Percentiles rank a stretch among this genome's conserved stretches.
phyloP scores from a whole-genome alignment of 2,329 filamentous ascomycete genomes.

The Talaromyces sp. region DNA sequence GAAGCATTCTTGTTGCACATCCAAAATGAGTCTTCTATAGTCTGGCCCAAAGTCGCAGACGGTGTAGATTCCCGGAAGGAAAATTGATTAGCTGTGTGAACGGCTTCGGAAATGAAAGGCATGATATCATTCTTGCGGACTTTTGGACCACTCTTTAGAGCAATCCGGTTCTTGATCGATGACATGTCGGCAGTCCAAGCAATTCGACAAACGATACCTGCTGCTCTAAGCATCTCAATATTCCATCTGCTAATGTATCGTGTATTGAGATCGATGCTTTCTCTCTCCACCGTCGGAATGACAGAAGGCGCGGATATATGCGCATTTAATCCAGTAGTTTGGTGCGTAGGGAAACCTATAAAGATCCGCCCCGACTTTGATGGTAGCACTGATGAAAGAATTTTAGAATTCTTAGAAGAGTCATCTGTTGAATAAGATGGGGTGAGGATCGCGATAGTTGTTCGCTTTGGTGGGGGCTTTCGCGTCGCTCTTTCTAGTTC shows the following conservation, averaged over 20 bases:
- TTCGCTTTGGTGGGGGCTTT: conserved; percentile 87
- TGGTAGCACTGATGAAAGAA: conserved; percentile 87
- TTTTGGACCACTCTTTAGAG: conserved; percentile 42
- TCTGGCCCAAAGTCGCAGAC: conserved; percentile 74
- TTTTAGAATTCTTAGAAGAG: conserved; percentile 63
- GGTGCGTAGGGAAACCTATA: conserved; percentile 95
- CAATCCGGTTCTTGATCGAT: conserved; percentile 63
- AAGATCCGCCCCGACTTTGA: conserved; percentile 88
- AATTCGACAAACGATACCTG: conserved; percentile 84
- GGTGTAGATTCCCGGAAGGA: conserved; percentile 88
- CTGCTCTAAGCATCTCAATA: conserved; percentile 82
- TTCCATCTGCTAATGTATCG: conserved; percentile 96
- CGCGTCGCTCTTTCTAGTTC: conserved; percentile 95
- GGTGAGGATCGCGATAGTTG: conserved; percentile 81
- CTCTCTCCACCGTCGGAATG: conserved; percentile 94
- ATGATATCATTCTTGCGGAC: conserved; percentile 62
- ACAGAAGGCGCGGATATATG: conserved; percentile 95
- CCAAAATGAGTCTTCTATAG: conserved; percentile 96
- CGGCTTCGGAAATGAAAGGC: conserved; percentile 69
- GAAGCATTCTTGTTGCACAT: conserved; percentile 76
- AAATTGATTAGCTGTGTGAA: conserved; percentile 83
- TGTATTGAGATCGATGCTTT: conserved; percentile 94
- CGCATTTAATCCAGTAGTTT: conserved; percentile 89
- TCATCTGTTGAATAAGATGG: conserved; percentile 82
- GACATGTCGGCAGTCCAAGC: conserved; percentile 86